A percentile compares a stretch with the other conserved stretches of the same genome.
Conservation (phyloP, 78 protist species). For the Tieghemostelium lacteum region DNA sequence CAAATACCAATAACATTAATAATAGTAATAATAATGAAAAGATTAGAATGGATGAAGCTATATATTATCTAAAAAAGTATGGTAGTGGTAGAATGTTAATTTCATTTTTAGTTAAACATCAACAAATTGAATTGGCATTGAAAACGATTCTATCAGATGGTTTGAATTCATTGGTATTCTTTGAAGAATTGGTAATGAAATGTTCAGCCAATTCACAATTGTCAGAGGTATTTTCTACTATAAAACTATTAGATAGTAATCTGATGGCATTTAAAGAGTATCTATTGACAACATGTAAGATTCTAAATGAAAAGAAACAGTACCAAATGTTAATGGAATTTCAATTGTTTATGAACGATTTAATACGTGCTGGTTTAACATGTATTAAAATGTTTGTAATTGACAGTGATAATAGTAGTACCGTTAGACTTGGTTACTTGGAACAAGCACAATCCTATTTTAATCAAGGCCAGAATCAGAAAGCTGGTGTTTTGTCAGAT, state of each 20-base stretch:
- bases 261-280: conserved; percentile 25
- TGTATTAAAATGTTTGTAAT: conserved; percentile 49
- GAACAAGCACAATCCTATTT: conserved; percentile 42
- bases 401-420: neutral
- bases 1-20: no score
- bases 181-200: conserved; percentile 60
- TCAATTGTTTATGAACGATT: conserved; percentile 80
- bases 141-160: conserved; percentile 6
- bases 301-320: conserved; percentile 41
- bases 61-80: conserved; percentile 67
- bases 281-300: conserved; percentile 64
- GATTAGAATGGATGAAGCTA: conserved; percentile 45
- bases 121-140: conserved; percentile 42
- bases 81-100: conserved; percentile 55
- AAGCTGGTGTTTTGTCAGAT: conserved; percentile 16
- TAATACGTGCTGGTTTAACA: conserved; percentile 80
- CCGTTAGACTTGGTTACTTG: conserved; percentile 2
- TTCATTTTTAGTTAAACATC: conserved; percentile 55
- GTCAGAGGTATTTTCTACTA: conserved; percentile 3
- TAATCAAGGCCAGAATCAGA: neutral
- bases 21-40: conserved; percentile 18
- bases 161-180: conserved; percentile 10
- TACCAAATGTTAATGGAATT: conserved; percentile 41
- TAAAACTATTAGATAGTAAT: conserved; percentile 46
- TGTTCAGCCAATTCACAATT: conserved; percentile 10